A percentile compares a stretch with the other conserved stretches of the same genome.
Evolutionary conservation across 2,329 filamentous ascomycete genomes (phyloP).

Genomic region (Aaosphaeria pasadenensis): DNA sequence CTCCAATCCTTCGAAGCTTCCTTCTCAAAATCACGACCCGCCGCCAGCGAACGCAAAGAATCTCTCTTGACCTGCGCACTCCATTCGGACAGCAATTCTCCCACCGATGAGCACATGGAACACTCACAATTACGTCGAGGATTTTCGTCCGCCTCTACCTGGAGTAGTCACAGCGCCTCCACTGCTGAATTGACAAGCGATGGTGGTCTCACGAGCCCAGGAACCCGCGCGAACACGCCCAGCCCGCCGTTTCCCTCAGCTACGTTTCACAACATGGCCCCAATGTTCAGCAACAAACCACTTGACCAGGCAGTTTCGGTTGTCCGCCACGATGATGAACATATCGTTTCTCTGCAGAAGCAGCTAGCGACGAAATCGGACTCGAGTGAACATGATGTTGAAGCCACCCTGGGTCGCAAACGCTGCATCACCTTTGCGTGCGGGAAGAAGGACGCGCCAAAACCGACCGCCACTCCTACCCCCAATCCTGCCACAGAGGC

Average conservation of each 20-base stretch:
- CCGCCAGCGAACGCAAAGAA: constrained; percentile 58
- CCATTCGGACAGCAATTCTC: constrained; percentile 44
- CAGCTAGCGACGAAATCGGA: constrained; percentile 10
- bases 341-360: constrained; percentile 23
- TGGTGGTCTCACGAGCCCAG: constrained; percentile 83
- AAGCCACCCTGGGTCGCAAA: constrained; percentile 69
- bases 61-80: constrained; percentile 88
- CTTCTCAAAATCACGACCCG: constrained; percentile 49
- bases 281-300: constrained; percentile 36
- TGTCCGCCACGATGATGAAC: constrained; percentile 35
- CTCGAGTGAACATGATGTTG: constrained; percentile 56
- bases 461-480: constrained; percentile 36
- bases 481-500: constrained; percentile 8
- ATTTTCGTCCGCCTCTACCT: constrained; percentile 61
- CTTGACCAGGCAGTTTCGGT: constrained; percentile 37
- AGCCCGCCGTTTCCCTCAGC: constrained; percentile 76
- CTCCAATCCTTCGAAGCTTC: constrained; percentile 35
- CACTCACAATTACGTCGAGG: constrained; percentile 38
- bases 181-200: constrained; percentile 94
- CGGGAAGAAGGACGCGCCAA: constrained; percentile 38
- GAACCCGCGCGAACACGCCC: constrained; percentile 74
- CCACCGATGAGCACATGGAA: constrained; percentile 42
- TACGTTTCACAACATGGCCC: constrained; percentile 37
- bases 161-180: constrained; percentile 78
- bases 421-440: constrained; percentile 93